Evolutionary conservation across 805 yeast genomes (phyloP), one percentile per base, ranked within the genome.

Genomic region (Wickerhamomyces rabaulensis): DNA sequence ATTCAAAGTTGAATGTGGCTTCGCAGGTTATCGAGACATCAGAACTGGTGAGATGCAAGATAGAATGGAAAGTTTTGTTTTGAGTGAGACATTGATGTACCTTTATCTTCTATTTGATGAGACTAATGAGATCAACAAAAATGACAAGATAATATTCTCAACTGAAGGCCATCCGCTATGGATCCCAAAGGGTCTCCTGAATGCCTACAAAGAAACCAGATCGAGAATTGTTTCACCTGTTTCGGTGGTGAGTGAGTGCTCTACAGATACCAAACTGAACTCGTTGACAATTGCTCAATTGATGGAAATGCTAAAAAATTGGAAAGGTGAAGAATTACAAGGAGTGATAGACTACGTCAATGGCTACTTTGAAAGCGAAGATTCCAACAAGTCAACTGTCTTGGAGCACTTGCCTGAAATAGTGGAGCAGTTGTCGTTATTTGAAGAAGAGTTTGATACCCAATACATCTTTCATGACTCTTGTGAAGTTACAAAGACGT

Each of bases 91-190:
- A 1, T 70, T 88, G 48, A 91, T 91, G 65, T 91, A 91, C 59
- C 67, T 91, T 13, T 91, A 82, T 58, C 64, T 91, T 25, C 65
- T 90, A 39, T 91, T 91, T 67, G 95, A 89, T 59, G 82, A 73
- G 15, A 74, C 71, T 6, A 81, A 89, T 59, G 57, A 60, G 1
- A 71, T 80, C 50, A 76, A 78, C 46, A 73, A 80, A 67, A 55
- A 44, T 2, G 64, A 64, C 3, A 56, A 60, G 16, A 64, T 51
- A 64, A 70, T 27, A 65, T 84, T 41, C 85, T 90, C 63, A 78
- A 91, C 98, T 0, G 98, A 91, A 58, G 97, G 91, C 0, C 98
- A 91, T 63, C 96, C 96, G 4, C 62, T 90, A 51, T 88, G 96
- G 95, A 70, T 76, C 44, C 78, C 78, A 41, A 52, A 64, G 6